Evolutionary conservation across 257 asterid species (phyloP).

Genomic region (Thymus quinquecostatus): DNA sequence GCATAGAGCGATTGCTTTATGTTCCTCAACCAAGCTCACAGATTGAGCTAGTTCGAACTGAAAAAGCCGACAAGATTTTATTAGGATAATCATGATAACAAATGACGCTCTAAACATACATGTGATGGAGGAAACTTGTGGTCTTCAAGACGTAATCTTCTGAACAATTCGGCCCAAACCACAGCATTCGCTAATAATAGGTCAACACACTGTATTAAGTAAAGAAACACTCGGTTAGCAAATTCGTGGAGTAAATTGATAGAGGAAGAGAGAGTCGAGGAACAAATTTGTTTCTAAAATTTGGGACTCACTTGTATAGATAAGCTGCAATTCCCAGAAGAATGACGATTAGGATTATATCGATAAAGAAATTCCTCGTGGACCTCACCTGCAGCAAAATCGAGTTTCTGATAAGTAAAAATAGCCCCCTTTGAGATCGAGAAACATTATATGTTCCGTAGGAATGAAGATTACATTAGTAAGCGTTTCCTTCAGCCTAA

Average conservation of each 20-base stretch:
- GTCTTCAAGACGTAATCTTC: slow-evolving; percentile 22
- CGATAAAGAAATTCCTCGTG: slow-evolving; percentile 65
- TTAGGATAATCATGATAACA: slow-evolving; percentile 7
- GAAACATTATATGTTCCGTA: neutral
- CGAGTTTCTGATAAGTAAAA: neutral
- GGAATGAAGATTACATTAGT: slow-evolving; percentile 35
- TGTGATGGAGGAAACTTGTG: slow-evolving; percentile 15
- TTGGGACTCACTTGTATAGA: slow-evolving; percentile 75
- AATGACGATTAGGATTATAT: slow-evolving; percentile 67
- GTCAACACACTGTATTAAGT: slow-evolving; percentile 45
- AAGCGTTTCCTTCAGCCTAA: slow-evolving; percentile 69
- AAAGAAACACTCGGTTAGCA: slow-evolving; percentile 21
- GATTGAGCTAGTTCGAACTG: slow-evolving; percentile 14
- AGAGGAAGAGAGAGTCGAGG: neutral
- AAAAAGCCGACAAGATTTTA: slow-evolving; percentile 15
- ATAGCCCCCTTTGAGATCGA: neutral
- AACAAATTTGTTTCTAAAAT: neutral
- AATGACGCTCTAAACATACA: slow-evolving; percentile 28
- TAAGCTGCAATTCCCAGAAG: slow-evolving; percentile 80
- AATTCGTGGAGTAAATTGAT: neutral
- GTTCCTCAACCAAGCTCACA: slow-evolving; percentile 24
- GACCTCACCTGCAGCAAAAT: slow-evolving; percentile 67
- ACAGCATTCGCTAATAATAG: slow-evolving; percentile 20
- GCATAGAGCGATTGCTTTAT: slow-evolving; percentile 18
- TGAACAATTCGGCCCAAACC: slow-evolving; percentile 32